Conservation (phyloP, 2,329 filamentous ascomycete genomes). For the Fusarium pseudocircinatum region DNA sequence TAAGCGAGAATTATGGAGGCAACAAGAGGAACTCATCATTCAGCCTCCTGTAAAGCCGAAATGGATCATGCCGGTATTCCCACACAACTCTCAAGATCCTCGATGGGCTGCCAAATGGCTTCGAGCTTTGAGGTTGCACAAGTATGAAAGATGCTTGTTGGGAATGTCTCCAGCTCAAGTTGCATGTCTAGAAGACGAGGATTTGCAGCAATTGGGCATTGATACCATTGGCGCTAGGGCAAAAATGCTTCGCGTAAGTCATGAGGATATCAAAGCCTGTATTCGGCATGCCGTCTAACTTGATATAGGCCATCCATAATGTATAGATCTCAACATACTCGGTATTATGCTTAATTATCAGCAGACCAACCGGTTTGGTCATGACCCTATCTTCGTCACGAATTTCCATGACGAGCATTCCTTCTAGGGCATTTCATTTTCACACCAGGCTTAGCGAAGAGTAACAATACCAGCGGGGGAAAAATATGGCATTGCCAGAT, state of each 20-base stretch:
- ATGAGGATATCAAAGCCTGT: background rate
- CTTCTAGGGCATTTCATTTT: background rate
- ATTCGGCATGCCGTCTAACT: conserved; percentile 7
- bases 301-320: conserved; percentile 33
- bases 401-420: background rate
- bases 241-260: conserved; percentile 41
- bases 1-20: conserved; percentile 39
- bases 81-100: conserved; percentile 36
- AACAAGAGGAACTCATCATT: conserved; percentile 39
- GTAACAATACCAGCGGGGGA: background rate
- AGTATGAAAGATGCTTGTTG: conserved; percentile 37
- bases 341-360: background rate
- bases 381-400: background rate
- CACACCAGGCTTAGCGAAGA: background rate
- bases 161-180: conserved; percentile 39
- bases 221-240: conserved; percentile 41
- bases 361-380: conserved; percentile 17
- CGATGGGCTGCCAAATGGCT: conserved; percentile 42
- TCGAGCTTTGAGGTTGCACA: conserved; percentile 40
- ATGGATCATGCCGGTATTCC: conserved; percentile 40
- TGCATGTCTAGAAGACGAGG: conserved; percentile 26
- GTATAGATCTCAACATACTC: conserved; percentile 4
- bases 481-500: background rate
- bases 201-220: conserved; percentile 37
- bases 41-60: conserved; percentile 37